phyloP scores from a whole-genome alignment of 768 basidiomycete species.

The Tricholoma flavovirens region DNA sequence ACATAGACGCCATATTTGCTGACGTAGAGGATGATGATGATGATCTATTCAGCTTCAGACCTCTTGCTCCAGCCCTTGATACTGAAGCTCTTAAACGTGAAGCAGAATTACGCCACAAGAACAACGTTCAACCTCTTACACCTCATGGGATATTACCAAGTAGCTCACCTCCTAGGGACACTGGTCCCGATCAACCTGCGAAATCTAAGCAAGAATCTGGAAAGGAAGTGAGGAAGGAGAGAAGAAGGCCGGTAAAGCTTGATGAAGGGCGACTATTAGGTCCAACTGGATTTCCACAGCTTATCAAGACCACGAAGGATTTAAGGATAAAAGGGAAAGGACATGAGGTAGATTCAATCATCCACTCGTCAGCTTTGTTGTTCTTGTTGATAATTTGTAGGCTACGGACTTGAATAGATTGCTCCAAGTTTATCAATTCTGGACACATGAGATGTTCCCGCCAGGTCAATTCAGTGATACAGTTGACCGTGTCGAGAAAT shows the following conservation, averaged over 20 bases:
- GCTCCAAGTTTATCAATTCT: constrained; percentile 85
- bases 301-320: constrained; percentile 70
- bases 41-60: constrained; percentile 32
- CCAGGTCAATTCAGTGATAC: constrained; percentile 86
- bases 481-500: constrained; percentile 76
- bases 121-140: constrained; percentile 25
- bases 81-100: constrained; percentile 48
- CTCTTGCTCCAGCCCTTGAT: constrained; percentile 47
- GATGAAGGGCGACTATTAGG: constrained; percentile 75
- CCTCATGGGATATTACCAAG: constrained; percentile 44
- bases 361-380: not conserved
- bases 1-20: constrained; percentile 40
- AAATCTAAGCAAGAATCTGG: constrained; percentile 24
- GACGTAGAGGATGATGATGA: constrained; percentile 31
- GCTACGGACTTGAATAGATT: constrained; percentile 75
- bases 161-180: constrained; percentile 42
- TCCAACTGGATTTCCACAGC: constrained; percentile 69
- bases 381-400: constrained; percentile 32
- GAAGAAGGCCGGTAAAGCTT: constrained; percentile 51
- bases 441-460: constrained; percentile 92
- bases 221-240: constrained; percentile 33
- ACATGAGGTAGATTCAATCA: constrained; percentile 60
- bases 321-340: constrained; percentile 88
- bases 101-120: constrained; percentile 45
- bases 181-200: constrained; percentile 18